phyloP scores from a whole-genome alignment of 2,329 filamentous ascomycete genomes.

The Hypoxylon sp. region DNA sequence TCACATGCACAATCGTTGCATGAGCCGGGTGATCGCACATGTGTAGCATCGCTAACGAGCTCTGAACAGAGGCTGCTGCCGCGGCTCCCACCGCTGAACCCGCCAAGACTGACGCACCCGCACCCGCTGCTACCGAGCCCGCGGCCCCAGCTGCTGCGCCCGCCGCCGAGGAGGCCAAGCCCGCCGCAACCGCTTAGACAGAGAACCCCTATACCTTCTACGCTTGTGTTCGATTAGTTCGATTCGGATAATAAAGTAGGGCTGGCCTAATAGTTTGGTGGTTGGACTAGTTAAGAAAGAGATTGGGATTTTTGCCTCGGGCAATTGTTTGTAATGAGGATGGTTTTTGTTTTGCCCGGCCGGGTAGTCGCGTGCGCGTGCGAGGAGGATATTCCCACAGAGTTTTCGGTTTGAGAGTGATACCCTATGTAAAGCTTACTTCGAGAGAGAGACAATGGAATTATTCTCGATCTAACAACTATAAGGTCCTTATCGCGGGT shows the following conservation, averaged over 20 bases:
- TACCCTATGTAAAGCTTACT: constrained; percentile 45
- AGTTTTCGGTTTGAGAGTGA: constrained; percentile 49
- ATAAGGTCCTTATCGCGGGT: constrained; percentile 23
- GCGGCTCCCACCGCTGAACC: constrained; percentile 20
- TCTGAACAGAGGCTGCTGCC: constrained; percentile 39
- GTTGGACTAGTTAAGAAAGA: constrained; percentile 34
- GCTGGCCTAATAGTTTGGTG: constrained; percentile 26
- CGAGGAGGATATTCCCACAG: constrained; percentile 44
- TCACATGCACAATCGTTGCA: constrained; percentile 22
- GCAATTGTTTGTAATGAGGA: constrained; percentile 23
- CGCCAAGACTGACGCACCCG: constrained; percentile 39
- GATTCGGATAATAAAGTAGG: constrained; percentile 35
- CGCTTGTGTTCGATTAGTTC: constrained; percentile 29
- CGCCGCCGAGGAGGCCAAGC: constrained; percentile 45
- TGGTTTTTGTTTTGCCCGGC: constrained; percentile 25
- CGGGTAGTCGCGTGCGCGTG: constrained; percentile 23
- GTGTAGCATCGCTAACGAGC: constrained; percentile 32
- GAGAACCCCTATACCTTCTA: constrained; percentile 29
- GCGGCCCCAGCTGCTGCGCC: constrained; percentile 48
- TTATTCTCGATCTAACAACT: constrained; percentile 39
- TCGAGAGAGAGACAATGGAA: constrained; percentile 44
- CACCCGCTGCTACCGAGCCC: constrained; percentile 36
- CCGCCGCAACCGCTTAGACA: constrained; percentile 47
- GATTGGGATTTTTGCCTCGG: constrained; percentile 22
- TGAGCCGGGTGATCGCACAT: constrained; percentile 5